phyloP scores from a whole-genome alignment of 164 flowering plant species.

The Tetrastigma voinierianum region DNA sequence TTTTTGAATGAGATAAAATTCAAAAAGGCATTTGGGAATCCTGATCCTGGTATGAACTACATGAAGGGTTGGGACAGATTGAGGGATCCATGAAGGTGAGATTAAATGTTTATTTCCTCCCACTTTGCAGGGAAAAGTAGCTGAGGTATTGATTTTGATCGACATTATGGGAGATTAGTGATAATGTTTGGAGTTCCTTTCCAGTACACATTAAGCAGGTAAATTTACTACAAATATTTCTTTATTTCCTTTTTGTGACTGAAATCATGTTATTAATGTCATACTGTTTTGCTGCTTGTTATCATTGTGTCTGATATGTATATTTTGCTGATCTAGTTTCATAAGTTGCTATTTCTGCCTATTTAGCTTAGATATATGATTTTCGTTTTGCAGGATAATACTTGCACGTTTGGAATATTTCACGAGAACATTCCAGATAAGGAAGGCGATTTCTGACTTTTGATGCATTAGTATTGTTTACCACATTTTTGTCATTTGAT shows the following conservation, averaged over 20 bases:
- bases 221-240: slow-evolving; percentile 5
- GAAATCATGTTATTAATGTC: not conserved
- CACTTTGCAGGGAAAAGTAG: slow-evolving; percentile 87
- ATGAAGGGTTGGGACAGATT: too few species aligned
- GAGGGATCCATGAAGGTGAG: not conserved
- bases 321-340: not conserved
- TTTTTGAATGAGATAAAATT: too few species aligned
- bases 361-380: not conserved
- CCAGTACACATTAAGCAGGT: slow-evolving; percentile 98
- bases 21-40: not conserved
- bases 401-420: slow-evolving; percentile 89
- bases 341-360: not conserved
- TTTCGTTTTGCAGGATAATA: slow-evolving; percentile 61
- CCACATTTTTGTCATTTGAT: slow-evolving; percentile 1
- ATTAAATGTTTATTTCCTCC: not conserved
- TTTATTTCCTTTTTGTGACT: not conserved
- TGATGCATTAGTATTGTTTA: slow-evolving; percentile 86
- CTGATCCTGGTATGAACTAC: too few species aligned
- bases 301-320: not conserved
- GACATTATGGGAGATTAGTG: slow-evolving; percentile 97
- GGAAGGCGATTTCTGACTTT: slow-evolving; percentile 97
- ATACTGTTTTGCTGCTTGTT: not conserved
- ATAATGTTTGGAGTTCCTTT: slow-evolving; percentile 99
- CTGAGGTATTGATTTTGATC: slow-evolving; percentile 99
- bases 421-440: slow-evolving; percentile 96